These are phyloP conservation scores for Ophiostoma sp. DNA, from an alignment of 2,329 filamentous ascomycete genomes.

Conservation along the genomic window DNA sequence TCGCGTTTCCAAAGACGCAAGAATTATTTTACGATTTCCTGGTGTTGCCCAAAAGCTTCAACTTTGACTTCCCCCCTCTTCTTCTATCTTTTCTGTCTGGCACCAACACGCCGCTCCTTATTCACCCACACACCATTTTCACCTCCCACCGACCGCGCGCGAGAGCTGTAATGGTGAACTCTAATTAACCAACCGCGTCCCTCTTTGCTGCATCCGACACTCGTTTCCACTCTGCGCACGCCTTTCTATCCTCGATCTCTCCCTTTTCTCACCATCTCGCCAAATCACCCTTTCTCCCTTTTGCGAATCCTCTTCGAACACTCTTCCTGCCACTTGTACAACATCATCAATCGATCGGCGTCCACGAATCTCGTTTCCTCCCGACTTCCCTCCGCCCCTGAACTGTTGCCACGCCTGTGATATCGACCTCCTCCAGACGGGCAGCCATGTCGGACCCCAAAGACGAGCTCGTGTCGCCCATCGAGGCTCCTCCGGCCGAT, in stretches of 20 bases:
- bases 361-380: neutral
- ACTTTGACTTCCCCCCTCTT: neutral
- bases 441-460: conserved; percentile 27
- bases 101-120: neutral
- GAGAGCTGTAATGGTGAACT: conserved; percentile 14
- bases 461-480: conserved; percentile 24
- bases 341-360: neutral
- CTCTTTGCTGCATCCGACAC: neutral
- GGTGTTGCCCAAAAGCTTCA: conserved; percentile 19
- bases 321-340: neutral
- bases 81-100: neutral
- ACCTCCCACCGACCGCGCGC: conserved; percentile 9
- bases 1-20: conserved; percentile 19
- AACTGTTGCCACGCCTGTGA: neutral
- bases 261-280: neutral
- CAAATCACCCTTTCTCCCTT: neutral
- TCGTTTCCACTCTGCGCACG: neutral
- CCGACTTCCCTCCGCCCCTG: neutral
- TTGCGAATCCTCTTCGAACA: neutral
- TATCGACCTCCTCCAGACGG: neutral
- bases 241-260: neutral
- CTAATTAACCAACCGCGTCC: neutral
- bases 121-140: neutral
- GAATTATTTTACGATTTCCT: neutral
- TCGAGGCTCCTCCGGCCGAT: conserved; percentile 9